Conservation (phyloP, 2,329 filamentous ascomycete species). For the Arthroderma sp. region DNA sequence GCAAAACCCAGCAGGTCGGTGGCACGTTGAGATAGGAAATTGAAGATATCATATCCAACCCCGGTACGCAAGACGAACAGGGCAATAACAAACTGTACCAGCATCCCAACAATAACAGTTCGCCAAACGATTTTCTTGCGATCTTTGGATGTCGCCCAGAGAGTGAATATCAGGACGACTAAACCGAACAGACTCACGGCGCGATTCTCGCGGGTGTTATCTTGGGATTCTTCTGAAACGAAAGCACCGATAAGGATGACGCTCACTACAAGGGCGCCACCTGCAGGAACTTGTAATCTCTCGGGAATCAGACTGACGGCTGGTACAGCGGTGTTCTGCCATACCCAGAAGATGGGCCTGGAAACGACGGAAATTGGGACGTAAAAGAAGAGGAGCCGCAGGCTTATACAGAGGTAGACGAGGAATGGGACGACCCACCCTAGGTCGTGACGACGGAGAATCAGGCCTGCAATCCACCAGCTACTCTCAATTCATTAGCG, state of each 20-base stretch:
- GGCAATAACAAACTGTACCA: slow-evolving; percentile 75
- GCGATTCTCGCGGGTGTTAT: slow-evolving; percentile 70
- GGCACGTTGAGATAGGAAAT: slow-evolving; percentile 67
- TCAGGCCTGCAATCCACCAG: slow-evolving; percentile 66
- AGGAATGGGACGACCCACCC: slow-evolving; percentile 81
- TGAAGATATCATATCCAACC: slow-evolving; percentile 81
- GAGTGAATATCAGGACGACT: slow-evolving; percentile 50
- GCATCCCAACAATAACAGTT: slow-evolving; percentile 77
- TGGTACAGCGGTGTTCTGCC: slow-evolving; percentile 50
- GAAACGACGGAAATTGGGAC: slow-evolving; percentile 55
- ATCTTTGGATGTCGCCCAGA: slow-evolving; percentile 61
- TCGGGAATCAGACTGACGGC: slow-evolving; percentile 52
- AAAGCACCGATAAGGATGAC: slow-evolving; percentile 71
- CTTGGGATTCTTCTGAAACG: slow-evolving; percentile 52
- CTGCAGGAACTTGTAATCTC: slow-evolving; percentile 49
- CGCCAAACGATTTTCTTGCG: slow-evolving; percentile 51
- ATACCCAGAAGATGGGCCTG: slow-evolving; percentile 52
- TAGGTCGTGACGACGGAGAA: slow-evolving; percentile 57
- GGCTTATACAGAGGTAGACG: slow-evolving; percentile 59
- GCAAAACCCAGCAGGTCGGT: slow-evolving; percentile 65
- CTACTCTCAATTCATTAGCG: slow-evolving; percentile 16
- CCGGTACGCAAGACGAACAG: slow-evolving; percentile 73
- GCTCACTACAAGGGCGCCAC: slow-evolving; percentile 49
- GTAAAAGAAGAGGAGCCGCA: slow-evolving; percentile 63
- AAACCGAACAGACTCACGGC: slow-evolving; percentile 71